These are phyloP conservation scores for Hibiscus syriacus DNA, from an alignment of 345 rosid genomes.

Conservation along the genomic window DNA sequence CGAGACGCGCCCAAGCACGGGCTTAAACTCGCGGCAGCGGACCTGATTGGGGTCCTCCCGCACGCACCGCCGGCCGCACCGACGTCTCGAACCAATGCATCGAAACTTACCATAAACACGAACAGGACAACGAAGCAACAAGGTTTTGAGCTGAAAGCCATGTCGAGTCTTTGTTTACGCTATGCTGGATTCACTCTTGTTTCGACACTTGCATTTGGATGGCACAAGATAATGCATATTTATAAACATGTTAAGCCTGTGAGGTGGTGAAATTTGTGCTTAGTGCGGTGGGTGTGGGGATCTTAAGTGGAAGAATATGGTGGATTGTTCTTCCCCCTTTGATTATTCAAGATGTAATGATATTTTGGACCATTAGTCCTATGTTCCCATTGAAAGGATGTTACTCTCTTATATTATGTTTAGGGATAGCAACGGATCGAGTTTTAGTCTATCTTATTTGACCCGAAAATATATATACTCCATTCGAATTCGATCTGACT, in stretches of 20 bases:
- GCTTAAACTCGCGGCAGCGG: slow-evolving; percentile 63
- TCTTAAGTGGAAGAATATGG: neutral
- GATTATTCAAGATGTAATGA: slow-evolving; percentile 6
- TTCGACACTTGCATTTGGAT: neutral
- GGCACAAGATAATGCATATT: neutral
- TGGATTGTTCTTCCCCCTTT: neutral
- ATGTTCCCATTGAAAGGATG: neutral
- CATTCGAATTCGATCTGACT: too few relatives aligned
- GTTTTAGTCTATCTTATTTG: too few relatives aligned
- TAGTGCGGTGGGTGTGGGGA: slow-evolving; percentile 6
- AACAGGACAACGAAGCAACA: slow-evolving; percentile 1
- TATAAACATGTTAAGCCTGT: neutral
- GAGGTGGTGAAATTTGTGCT: neutral
- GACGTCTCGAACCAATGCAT: slow-evolving; percentile 2
- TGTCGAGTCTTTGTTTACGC: neutral
- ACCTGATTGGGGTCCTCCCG: slow-evolving; percentile 55
- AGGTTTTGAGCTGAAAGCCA: slow-evolving; percentile 7
- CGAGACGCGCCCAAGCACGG: slow-evolving; percentile 65
- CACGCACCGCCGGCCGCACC: slow-evolving; percentile 78
- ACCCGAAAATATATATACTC: too few relatives aligned
- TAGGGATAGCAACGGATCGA: too few relatives aligned
- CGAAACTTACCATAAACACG: slow-evolving; percentile 21
- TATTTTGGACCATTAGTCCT: neutral
- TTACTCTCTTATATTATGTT: neutral
- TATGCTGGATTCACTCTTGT: neutral